A percentile compares a stretch with the other conserved stretches of the same genome.
phyloP scores from a whole-genome alignment of 2,329 filamentous ascomycete species.

The Penicillium sp. region DNA sequence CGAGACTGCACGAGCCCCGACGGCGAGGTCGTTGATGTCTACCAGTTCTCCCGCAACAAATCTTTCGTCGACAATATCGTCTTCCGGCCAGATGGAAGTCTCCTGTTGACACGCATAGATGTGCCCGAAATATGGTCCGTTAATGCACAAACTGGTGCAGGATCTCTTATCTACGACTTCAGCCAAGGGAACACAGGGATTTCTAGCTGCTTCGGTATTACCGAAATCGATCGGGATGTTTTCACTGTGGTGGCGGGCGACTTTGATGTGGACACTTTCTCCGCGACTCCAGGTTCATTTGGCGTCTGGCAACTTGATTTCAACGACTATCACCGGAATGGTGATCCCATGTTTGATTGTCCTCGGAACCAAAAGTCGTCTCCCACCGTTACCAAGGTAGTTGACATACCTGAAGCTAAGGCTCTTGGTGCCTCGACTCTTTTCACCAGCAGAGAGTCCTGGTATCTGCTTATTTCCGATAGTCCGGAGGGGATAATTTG shows the following conservation, averaged over 20 bases:
- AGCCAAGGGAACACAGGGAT: neutral
- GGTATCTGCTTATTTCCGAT: neutral
- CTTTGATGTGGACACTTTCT: neutral
- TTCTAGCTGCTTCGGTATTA: neutral
- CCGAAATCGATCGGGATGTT: neutral
- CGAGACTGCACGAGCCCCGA: too few species aligned
- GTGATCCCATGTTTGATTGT: neutral
- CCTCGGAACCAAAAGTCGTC: neutral
- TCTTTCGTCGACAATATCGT: too few species aligned
- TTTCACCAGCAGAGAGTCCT: neutral
- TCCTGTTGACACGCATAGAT: too few species aligned
- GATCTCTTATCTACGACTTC: neutral
- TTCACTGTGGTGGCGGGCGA: neutral
- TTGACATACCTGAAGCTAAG: neutral
- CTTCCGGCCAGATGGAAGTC: too few species aligned
- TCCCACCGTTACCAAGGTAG: neutral
- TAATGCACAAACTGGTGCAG: neutral
- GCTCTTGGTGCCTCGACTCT: neutral
- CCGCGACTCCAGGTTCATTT: neutral
- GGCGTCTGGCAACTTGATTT: neutral
- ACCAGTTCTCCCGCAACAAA: too few species aligned
- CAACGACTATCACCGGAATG: neutral
- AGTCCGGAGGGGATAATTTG: neutral
- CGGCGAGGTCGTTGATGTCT: too few species aligned
- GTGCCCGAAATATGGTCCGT: neutral